Conservation (phyloP, 306 rosid genomes). For the Abrus pulchellus region DNA sequence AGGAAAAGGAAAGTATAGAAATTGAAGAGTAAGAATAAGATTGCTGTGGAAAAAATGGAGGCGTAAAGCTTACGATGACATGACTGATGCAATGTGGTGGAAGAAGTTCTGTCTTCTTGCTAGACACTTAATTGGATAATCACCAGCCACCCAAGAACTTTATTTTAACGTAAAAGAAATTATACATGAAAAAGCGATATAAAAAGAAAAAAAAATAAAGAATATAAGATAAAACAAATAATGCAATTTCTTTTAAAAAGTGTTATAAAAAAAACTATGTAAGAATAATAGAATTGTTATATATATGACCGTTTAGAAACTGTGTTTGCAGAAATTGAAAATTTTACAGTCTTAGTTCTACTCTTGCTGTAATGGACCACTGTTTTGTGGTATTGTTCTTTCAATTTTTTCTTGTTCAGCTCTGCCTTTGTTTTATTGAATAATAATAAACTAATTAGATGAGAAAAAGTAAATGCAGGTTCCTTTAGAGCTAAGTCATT, state of each 20-base stretch:
- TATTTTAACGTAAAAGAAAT: background rate
- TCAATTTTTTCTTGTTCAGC: background rate
- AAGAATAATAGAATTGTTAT: no score
- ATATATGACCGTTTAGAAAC: no score
- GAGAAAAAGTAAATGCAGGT: slow-evolving; percentile 2
- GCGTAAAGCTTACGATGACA: slow-evolving; percentile 19
- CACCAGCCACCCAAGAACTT: slow-evolving; percentile 42
- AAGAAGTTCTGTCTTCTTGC: background rate
- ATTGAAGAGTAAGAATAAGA: background rate
- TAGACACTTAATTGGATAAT: background rate
- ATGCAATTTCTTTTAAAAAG: no score
- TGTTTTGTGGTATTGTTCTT: background rate
- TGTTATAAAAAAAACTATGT: no score
- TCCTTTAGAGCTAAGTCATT: slow-evolving; percentile 29
- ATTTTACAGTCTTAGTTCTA: no score
- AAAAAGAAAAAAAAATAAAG: no score
- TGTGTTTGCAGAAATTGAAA: no score
- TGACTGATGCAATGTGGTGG: slow-evolving; percentile 4
- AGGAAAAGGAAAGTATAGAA: background rate
- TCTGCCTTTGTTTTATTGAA: no score
- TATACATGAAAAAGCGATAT: no score
- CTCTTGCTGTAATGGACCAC: no score
- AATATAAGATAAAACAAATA: no score
- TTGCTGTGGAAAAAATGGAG: background rate
- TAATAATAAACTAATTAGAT: slow-evolving; percentile 7